Evolutionary conservation across 805 yeast genomes (phyloP).

Genomic region (Ogataea angusta): DNA sequence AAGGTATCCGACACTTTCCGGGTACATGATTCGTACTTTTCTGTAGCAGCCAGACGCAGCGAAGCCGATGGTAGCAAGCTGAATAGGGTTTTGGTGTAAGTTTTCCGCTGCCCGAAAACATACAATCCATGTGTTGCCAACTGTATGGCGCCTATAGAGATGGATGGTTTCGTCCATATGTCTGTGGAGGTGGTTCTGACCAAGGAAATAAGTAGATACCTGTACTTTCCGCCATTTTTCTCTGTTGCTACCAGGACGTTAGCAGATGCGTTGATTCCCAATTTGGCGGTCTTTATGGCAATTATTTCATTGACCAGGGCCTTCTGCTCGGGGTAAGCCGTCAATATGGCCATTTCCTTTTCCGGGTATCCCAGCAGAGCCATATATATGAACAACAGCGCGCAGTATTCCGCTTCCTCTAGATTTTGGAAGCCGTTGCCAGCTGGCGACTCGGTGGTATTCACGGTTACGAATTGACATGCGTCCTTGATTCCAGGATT

Average conservation of each 20-base stretch:
- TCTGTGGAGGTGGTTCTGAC: constrained; percentile 32
- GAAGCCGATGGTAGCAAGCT: constrained; percentile 11
- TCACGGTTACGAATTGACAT: constrained; percentile 33
- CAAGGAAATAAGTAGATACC: constrained; percentile 35
- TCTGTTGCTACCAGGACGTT: constrained; percentile 31
- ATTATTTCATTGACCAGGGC: constrained; percentile 41
- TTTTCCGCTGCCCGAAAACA: constrained; percentile 11
- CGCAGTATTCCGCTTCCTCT: constrained; percentile 49
- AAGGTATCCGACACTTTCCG: background rate
- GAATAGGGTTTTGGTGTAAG: constrained; percentile 9
- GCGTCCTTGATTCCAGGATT: constrained; percentile 27
- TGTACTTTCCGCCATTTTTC: constrained; percentile 28
- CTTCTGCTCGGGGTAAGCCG: constrained; percentile 40
- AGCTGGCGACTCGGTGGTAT: constrained; percentile 26
- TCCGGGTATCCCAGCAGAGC: constrained; percentile 41
- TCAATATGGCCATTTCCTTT: constrained; percentile 38
- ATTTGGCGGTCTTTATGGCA: constrained; percentile 24
- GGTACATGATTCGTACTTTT: background rate
- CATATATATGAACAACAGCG: constrained; percentile 45
- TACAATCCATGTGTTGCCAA: constrained; percentile 14
- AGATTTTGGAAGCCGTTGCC: constrained; percentile 35
- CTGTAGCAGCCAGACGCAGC: background rate
- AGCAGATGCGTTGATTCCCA: background rate
- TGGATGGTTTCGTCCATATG: constrained; percentile 16
- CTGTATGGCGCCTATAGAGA: constrained; percentile 7